A percentile compares a stretch with the other conserved stretches of the same genome.
Evolutionary conservation across 345 rosid genomes (phyloP).

Genomic region (Brassica cretica): DNA sequence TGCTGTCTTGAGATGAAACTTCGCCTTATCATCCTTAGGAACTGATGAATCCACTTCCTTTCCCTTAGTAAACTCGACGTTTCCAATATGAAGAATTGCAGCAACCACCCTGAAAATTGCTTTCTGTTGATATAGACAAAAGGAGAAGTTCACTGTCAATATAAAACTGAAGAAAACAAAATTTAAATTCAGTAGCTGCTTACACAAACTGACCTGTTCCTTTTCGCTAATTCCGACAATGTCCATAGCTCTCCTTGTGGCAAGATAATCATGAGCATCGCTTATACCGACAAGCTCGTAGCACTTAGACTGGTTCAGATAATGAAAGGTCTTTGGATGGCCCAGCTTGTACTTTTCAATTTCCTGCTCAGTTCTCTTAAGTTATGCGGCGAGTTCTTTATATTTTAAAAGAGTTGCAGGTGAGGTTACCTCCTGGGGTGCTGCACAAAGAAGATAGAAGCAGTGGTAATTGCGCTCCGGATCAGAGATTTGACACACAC

Average conservation of each 20-base stretch:
- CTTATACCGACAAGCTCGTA: background rate
- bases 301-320: constrained; percentile 10
- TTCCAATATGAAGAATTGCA: constrained; percentile 13
- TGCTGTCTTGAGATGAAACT: constrained; percentile 1
- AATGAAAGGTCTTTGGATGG: background rate
- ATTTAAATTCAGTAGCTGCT: background rate
- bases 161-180: background rate
- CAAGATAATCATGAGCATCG: constrained; percentile 4
- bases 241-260: constrained; percentile 12
- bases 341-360: constrained; percentile 1
- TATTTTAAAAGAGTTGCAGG: background rate
- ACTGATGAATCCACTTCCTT: constrained; percentile 13
- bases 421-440: constrained; percentile 6
- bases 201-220: background rate
- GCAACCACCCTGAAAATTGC: constrained; percentile 23
- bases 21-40: background rate
- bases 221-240: constrained; percentile 7
- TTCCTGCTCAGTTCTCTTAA: background rate
- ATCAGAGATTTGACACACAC: constrained; percentile 11
- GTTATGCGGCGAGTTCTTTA: background rate
- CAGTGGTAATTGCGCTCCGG: constrained; percentile 14
- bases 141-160: background rate
- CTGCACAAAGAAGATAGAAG: constrained; percentile 16
- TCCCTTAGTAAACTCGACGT: constrained; percentile 1
- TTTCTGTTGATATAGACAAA: background rate